A percentile compares a stretch with the other conserved stretches of the same genome.
Evolutionary conservation across 164 flowering plant species (phyloP).

Genomic region (Aristolochia contorta): DNA sequence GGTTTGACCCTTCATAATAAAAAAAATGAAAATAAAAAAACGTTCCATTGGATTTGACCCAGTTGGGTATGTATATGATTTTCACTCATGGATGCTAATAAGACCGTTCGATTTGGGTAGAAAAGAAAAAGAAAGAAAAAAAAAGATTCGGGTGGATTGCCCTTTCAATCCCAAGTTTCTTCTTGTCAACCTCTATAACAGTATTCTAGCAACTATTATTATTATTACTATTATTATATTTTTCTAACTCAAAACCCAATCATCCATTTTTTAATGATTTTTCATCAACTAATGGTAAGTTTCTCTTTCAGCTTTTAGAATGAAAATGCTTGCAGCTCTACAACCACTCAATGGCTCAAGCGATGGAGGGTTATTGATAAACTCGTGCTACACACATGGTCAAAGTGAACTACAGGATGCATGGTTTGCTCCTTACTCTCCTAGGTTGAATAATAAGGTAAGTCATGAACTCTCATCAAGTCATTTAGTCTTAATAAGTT

Average conservation of each 20-base stretch:
- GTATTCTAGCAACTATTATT: no score
- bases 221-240: neutral
- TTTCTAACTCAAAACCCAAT: neutral
- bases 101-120: no score
- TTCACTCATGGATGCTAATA: no score
- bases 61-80: no score
- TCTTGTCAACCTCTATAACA: no score
- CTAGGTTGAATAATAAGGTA: slow-evolving; percentile 73
- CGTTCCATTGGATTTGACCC: no score
- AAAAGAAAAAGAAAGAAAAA: no score
- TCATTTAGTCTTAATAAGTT: no score
- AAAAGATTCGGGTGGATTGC: no score
- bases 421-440: slow-evolving; percentile 71
- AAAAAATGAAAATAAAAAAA: no score
- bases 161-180: neutral
- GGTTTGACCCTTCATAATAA: no score
- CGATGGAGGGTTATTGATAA: slow-evolving; percentile 65
- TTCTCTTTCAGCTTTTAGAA: slow-evolving; percentile 50
- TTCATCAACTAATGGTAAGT: neutral
- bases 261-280: neutral
- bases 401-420: slow-evolving; percentile 88
- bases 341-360: slow-evolving; percentile 27
- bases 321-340: slow-evolving; percentile 56
- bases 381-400: slow-evolving; percentile 95
- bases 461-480: no score